Base-by-base conservation (phyloP, 768 basidiomycete species). In the Podaxis rugospora region DNA sequence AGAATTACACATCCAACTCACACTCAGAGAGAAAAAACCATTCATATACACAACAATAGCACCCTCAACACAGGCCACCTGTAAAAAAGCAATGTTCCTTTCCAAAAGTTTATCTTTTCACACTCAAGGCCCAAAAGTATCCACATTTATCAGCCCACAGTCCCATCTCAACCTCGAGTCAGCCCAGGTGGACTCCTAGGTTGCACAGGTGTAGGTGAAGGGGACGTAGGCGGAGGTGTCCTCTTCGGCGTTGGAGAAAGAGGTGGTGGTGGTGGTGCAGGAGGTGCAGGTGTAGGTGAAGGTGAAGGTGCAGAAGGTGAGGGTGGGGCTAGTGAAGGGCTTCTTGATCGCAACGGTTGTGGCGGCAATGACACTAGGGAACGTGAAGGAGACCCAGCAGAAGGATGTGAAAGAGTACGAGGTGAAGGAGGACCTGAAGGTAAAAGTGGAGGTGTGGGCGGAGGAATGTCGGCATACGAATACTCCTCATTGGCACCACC, bases 401-500 rank as follows among this genome's bases (percentile, higher is more conserved):
- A 32, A 32, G 2, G 28, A 32, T 32, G 40, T n/a, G 21, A 21
- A 21, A 21, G 21, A 21, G 21, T 1, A 21, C 1, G 21, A 21
- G 40, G 14, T n/a, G 42, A 44, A 13, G 42, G n/a, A 18, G 42
- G 42, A 44, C 42, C n/a, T 9, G 42, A 44, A 40, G 6, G 4
- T 2, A 47, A 2, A 16, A 18, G 42, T 2, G 55, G 55, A 5
- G 55, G 55, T 10, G 55, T 47, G 2, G 55, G 55, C 42, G 55
- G 55, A 18, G 57, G 57, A 58, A 58, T 32, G 14, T 58, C 57
- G 57, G 57, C 57, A 27, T 58, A 58, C 14, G 35, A 42, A 1
- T 14, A 23, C 18, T 54, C 47, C 46, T 47, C 46, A 14, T 42
- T n/a, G 4, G 6, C 16, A 42, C n/a, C 14, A 16, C 5, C 40